phyloP scores from a whole-genome alignment of 306 rosid genomes.

The Prunus mongolica region DNA sequence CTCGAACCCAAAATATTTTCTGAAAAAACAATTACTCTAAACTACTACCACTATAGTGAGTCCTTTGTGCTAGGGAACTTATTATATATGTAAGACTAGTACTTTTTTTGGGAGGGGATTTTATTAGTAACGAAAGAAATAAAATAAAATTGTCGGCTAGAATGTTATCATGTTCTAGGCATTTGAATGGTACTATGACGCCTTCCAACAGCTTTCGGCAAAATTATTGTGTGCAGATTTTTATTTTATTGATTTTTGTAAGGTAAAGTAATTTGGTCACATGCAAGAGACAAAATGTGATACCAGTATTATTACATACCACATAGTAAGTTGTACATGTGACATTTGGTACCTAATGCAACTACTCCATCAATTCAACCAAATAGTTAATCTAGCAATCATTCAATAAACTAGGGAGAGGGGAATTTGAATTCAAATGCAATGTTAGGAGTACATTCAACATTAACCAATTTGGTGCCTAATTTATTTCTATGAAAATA shows the following conservation, averaged over 20 bases:
- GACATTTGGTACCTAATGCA: slow-evolving; percentile 4
- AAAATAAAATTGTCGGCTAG: background rate
- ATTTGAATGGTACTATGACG: background rate
- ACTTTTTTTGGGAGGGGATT: background rate
- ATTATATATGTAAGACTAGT: background rate
- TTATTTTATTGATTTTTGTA: background rate
- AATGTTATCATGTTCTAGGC: background rate
- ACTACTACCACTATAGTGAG: no score
- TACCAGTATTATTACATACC: background rate
- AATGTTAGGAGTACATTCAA: no score
- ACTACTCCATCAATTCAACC: background rate
- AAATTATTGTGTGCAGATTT: background rate
- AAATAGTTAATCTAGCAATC: background rate
- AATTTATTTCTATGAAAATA: no score
- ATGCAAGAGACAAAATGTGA: background rate
- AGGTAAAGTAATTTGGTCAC: background rate
- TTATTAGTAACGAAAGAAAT: background rate
- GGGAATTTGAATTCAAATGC: no score
- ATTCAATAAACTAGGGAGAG: no score
- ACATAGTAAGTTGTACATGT: background rate
- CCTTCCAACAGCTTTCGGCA: background rate
- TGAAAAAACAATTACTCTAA: no score
- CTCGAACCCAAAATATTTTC: no score
- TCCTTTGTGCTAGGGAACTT: background rate
- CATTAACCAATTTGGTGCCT: no score